These are phyloP conservation scores for Cutaneotrichosporon sp. DNA, from an alignment of 1,284 basidiomycete genomes.

Conservation along the genomic window DNA sequence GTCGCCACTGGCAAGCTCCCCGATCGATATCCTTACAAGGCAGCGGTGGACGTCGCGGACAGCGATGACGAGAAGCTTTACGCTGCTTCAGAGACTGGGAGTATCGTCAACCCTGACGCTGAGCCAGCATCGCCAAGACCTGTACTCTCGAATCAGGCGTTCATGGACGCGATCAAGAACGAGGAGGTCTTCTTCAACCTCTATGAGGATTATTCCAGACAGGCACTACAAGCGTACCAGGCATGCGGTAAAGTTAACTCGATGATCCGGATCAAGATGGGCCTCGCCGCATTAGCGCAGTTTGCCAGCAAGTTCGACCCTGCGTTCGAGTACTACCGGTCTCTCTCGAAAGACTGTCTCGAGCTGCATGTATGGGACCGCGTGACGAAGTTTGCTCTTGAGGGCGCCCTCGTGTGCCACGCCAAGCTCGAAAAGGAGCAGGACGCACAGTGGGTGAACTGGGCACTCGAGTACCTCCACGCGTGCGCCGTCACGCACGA, in stretches of 20 bases:
- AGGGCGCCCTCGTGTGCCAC: conserved; percentile 37
- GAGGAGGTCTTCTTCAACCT: conserved; percentile 67
- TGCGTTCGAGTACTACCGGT: conserved; percentile 41
- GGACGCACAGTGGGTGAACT: conserved; percentile 42
- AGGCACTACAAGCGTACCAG: conserved; percentile 77
- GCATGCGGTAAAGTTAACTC: conserved; percentile 77
- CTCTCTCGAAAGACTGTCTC: conserved; percentile 38
- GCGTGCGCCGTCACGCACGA: conserved; percentile 26
- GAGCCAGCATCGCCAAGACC: neutral
- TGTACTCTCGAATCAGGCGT: conserved; percentile 63
- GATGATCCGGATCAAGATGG: conserved; percentile 76
- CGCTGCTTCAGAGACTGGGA: neutral
- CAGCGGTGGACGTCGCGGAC: conserved; percentile 18
- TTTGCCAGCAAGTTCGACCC: conserved; percentile 49
- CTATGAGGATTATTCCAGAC: conserved; percentile 71
- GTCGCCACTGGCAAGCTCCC: conserved; percentile 43
- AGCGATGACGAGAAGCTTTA: conserved; percentile 4
- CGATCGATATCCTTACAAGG: conserved; percentile 41
- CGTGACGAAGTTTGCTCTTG: conserved; percentile 38
- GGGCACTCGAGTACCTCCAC: conserved; percentile 47
- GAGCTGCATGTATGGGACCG: conserved; percentile 44
- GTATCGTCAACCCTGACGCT: neutral
- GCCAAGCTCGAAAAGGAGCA: conserved; percentile 27
- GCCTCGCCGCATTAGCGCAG: conserved; percentile 81
- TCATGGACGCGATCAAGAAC: conserved; percentile 64